These are phyloP conservation scores for Pythium apleroticum DNA, from an alignment of 352 stramenopile species.

Conservation along the genomic window DNA sequence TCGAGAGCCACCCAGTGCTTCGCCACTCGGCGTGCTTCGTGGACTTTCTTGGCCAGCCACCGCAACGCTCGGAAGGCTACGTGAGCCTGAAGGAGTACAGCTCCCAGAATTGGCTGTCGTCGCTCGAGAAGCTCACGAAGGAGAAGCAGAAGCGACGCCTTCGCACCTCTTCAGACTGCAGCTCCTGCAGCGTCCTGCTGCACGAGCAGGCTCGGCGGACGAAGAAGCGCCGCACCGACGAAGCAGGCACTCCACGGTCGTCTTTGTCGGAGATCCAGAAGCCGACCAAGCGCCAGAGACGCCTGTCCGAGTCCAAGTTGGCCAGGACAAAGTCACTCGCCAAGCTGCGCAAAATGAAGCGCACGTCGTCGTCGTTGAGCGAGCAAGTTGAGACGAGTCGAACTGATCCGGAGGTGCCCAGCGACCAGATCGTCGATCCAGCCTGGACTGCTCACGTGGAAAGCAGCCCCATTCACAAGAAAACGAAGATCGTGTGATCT, in stretches of 20 bases:
- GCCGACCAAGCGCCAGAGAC: constrained; percentile 21
- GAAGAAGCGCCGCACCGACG: constrained; percentile 22
- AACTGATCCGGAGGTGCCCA: not conserved
- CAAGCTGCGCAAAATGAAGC: constrained; percentile 17
- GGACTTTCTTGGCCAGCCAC: constrained; percentile 58
- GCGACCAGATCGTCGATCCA: not conserved
- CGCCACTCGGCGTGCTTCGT: constrained; percentile 37
- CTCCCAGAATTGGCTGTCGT: constrained; percentile 61
- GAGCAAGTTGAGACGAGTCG: not conserved
- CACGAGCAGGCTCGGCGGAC: not conserved
- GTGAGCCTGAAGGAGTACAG: constrained; percentile 77
- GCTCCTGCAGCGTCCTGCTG: constrained; percentile 17
- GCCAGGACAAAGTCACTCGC: constrained; percentile 2
- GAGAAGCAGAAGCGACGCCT: constrained; percentile 33
- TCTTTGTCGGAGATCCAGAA: constrained; percentile 1
- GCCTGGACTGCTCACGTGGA: constrained; percentile 39
- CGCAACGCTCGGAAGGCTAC: constrained; percentile 59
- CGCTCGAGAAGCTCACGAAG: constrained; percentile 56
- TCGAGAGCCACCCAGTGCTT: constrained; percentile 50
- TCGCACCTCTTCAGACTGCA: constrained; percentile 38
- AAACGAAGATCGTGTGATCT: constrained; percentile 32
- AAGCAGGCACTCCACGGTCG: not conserved
- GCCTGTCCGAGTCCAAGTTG: not conserved
- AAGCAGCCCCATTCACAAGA: constrained; percentile 40
- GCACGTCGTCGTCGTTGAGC: constrained; percentile 4